Base-by-base conservation (phyloP, 2,329 filamentous ascomycete species). In the Catunica adiposa region DNA sequence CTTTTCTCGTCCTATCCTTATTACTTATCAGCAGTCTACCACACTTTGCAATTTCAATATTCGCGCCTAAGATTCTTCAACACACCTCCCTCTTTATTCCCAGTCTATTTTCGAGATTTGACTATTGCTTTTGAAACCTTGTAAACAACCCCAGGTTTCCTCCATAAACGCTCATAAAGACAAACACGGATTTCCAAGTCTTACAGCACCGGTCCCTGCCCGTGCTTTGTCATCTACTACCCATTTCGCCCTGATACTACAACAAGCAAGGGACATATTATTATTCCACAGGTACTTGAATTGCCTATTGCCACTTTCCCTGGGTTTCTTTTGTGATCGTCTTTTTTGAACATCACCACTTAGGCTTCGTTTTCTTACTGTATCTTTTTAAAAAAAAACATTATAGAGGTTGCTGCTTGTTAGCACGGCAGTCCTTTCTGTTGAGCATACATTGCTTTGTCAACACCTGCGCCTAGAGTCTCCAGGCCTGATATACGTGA, bases 181-280 rank as follows among this genome's bases (percentile, higher is more conserved):
- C 20, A 44, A 44, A 44, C 40, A 51, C 26, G 7, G 34, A 14
- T 52, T 26, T 15, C n/a, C 29, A 37, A 38, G 50, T 25, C 23
- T 38, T 38, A 52, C 37, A 52, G 50, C 50, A 38, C 17, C 50
- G 50, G 50, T 52, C 50, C 50, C 50, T 52, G 50, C 22, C 50
- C 38, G 31, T 38, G 50, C 50, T 52, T 52, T 52, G 31, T 52
- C 23, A 52, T 38, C 37, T 38, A 52, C 50, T 20, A 52, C 50
- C 20, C n/a, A 34, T 15, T 52, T 52, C 50, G 50, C 50, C 50
- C 50, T 52, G 50, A 52, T 52, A 52, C 50, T 52, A 52, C 31
- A 52, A 38, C 31, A 31, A 38, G 44, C 44, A 48, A 48, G 44
- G 44, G 20, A 48, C 44, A 20, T 38, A 38, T 47, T 47, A 11